Evolutionary conservation across 2,329 filamentous ascomycete species (phyloP), one percentile per base, ranked within the genome.

Genomic region (Fusarium sacchari): DNA sequence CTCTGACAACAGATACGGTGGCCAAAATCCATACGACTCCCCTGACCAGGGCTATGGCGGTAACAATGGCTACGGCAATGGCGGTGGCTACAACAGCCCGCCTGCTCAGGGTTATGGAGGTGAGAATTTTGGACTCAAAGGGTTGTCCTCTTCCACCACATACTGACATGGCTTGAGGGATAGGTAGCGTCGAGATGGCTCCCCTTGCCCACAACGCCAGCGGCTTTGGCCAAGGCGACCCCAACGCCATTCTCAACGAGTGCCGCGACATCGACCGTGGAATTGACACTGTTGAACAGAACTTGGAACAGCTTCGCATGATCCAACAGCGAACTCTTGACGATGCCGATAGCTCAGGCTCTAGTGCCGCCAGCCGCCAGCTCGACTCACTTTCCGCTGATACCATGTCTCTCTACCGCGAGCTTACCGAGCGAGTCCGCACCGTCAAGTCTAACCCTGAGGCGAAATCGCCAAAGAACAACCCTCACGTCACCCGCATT

Each of bases 361-460:
- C 90, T 60, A 92, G 91, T 78, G 87, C 89, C 68, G 88, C 89
- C 49, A 89, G 90, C 77, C 89, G 89, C 70, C 88, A 93, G 78
- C 89, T 98, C 73, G 93, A 97, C 72, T 84, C 86, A 64, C 87
- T 95, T 65, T 92, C 91, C 74, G 88, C 91, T 49, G 92, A 96
- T 73, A 96, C 95, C 76, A 97, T 97, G 91, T 89, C 89, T 58
- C 87, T 91, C 61, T 97, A 97, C 86, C 92, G 93, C 71, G 89
- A 88, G 67, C 89, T 98, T 64, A 94, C 93, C 64, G 90, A 92
- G 60, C 92, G 93, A 60, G 91, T 98, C 74, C 94, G 93, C 83
- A 87, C 88, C 71, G 89, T 98, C 84, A 98, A 98, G 87, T 91
- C 91, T 75, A 92, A 92, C 77, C 92, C 92, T 44, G 94, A 95